phyloP scores from a whole-genome alignment of 352 stramenopile species.

The Elongisporangium undulatum region DNA sequence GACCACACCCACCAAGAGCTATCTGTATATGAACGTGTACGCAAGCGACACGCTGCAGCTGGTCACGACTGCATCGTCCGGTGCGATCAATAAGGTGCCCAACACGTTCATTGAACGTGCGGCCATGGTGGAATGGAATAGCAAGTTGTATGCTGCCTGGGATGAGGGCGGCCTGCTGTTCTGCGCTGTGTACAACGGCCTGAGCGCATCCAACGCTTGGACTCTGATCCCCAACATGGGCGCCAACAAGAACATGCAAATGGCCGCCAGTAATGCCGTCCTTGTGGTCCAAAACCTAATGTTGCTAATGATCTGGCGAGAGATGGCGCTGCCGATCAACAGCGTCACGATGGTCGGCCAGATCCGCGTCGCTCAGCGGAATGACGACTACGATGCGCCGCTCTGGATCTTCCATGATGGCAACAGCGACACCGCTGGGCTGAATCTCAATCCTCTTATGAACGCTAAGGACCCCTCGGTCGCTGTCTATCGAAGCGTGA shows the following conservation, averaged over 20 bases:
- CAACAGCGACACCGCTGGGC: constrained; percentile 23
- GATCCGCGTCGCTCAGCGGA: constrained; percentile 49
- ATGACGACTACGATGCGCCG: constrained; percentile 40
- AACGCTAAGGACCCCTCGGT: constrained; percentile 36
- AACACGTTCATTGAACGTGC: constrained; percentile 53
- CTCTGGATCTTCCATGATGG: constrained; percentile 79
- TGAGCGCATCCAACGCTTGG: constrained; percentile 32
- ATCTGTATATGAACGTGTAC: constrained; percentile 54
- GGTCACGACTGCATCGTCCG: constrained; percentile 14
- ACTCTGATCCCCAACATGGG: constrained; percentile 63
- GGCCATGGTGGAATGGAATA: constrained; percentile 34
- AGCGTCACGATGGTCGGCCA: constrained; percentile 28
- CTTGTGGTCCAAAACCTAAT: constrained; percentile 57
- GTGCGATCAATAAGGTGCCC: constrained; percentile 37
- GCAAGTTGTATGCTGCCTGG: constrained; percentile 57
- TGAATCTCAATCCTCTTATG: constrained; percentile 46
- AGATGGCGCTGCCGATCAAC: constrained; percentile 18
- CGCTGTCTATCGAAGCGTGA: constrained; percentile 38
- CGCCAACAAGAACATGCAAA: constrained; percentile 47
- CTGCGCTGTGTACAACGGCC: constrained; percentile 46
- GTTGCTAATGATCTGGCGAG: constrained; percentile 60
- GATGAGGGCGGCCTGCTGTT: constrained; percentile 59
- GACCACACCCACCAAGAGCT: constrained; percentile 28
- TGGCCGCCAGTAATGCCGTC: constrained; percentile 31
- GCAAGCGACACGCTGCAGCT: constrained; percentile 27